Percentiles rank a stretch among this genome's conserved stretches.
Evolutionary conservation across 441 rosid species (phyloP).

Genomic region (Corymbia citriodora): DNA sequence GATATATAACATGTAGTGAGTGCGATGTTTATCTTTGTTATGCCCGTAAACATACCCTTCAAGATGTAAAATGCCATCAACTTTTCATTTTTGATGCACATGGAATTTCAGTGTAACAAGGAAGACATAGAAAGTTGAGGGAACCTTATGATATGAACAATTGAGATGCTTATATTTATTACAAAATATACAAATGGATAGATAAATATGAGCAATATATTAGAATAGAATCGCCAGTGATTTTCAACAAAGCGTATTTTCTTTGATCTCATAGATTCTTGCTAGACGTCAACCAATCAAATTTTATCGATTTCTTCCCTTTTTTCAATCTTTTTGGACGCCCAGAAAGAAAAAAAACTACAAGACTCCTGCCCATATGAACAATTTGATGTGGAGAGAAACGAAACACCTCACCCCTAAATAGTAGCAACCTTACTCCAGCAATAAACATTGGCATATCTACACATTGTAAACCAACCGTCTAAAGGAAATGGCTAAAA

Average conservation of each 20-base stretch:
- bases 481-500: not conserved
- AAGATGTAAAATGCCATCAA: too few relatives aligned
- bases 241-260: not conserved
- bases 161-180: too few relatives aligned
- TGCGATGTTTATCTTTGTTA: too few relatives aligned
- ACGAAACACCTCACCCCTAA: too few relatives aligned
- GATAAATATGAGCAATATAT: not conserved
- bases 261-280: not conserved
- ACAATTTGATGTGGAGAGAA: not conserved
- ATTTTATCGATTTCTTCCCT: not conserved
- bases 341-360: not conserved
- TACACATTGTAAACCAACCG: not conserved
- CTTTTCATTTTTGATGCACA: too few relatives aligned
- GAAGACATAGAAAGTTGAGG: too few relatives aligned
- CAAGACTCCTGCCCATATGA: not conserved
- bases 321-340: not conserved
- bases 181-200: too few relatives aligned
- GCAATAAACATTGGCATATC: not conserved
- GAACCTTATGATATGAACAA: too few relatives aligned
- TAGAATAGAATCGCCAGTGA: not conserved
- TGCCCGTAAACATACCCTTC: too few relatives aligned
- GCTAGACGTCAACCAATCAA: not conserved
- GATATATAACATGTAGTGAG: too few relatives aligned
- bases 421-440: too few relatives aligned
- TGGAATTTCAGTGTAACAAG: too few relatives aligned